Evolutionary conservation across 1,284 basidiomycete genomes (phyloP), one percentile per base, ranked within the genome.

Genomic region (Ceratobasidium papillatum): DNA sequence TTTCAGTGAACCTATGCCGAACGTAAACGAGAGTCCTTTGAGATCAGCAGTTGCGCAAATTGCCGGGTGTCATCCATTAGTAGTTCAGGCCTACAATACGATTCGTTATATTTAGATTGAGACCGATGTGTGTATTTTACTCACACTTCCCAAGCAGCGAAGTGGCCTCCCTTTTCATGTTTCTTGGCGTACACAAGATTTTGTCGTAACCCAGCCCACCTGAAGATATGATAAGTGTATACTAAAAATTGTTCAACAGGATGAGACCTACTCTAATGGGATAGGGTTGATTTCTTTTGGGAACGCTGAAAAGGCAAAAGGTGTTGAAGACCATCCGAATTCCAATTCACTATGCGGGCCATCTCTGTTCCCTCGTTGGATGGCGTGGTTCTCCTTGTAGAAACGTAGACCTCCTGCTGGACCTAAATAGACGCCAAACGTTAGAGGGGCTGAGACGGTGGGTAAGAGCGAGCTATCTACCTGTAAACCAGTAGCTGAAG

Each of bases 111-210:
- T 11, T 12, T 17, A 17, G 19, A 47, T 47, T 41, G 19, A 27
- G 27, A 12, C 22, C 19, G 8, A 47, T 7, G 45, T 9, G 19
- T n/a, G 8, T 12, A 47, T 47, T 47, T 19, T 3, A 76, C 74
- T 49, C 41, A 76, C 77, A 69, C 76, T 72, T 77, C 77, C 74
- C 75, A 75, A 19, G 77, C 77, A 11, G 76, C 77, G 64, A 78
- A 78, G 49, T 78, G 77, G 2, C 75, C 77, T 12, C 77, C 77
- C 30, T 54, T 56, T n/a, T 75, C 54, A 51, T 76, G 77, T 25
- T 73, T 62, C 34, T 76, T 78, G 14, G 62, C 61, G 54, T 74
- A 77, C 38, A 74, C 64, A 8, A 78, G 49, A 25, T 77, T 75
- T 59, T 78, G 77, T 12, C 74, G 63, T 32, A 78, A 74, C 11